Evolutionary conservation across 2,329 filamentous ascomycete genomes (phyloP), one percentile per base, ranked within the genome.

Genomic region (Leptographium galeiforme): DNA sequence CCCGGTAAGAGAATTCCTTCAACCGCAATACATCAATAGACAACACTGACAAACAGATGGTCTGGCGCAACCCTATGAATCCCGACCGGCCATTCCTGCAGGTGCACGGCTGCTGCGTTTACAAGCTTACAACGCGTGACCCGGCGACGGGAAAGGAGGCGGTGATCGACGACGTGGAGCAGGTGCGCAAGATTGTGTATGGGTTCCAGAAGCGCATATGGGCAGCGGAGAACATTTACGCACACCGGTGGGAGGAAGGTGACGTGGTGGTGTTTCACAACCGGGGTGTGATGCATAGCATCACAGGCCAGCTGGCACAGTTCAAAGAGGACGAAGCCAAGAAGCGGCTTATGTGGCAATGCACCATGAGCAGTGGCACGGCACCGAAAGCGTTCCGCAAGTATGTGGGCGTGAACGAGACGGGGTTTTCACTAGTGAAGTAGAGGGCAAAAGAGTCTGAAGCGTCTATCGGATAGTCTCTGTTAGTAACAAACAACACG

Each of bases 241-340:
- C 84, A 6, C 82, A 89, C 61, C 82, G 89, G 59, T 90, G 85
- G 87, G 72, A 84, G 59, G 79, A 86, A 62, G 85, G 85, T 5
- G 86, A 89, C 62, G 67, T 88, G 55, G 86, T 88, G 1, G 69
- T 90, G 38, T 90, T 90, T 67, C 83, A 90, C 65, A 90, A 90
- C 63, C 78, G 84, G 8, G 86, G 85, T 0, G 73, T 88, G 16
- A 65, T 89, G 54, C 86, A 91, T 66, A 82, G 78, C 8, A 86
- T 90, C 2, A 85, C 87, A 0, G 86, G 85, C 1, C 82, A 82
- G 2, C 89, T 90, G 66, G 75, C 75, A 11, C 40, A 44, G 45
- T 47, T 51, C 53, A 49, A 50, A 16, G 40, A 53, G 10, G 54
- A 56, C 13, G 76, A 82, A 48, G 76, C 84, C n/a, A 85, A 89